A percentile compares a stretch with the other conserved stretches of the same genome.
These are phyloP conservation scores for Adansonia digitata DNA, from an alignment of 345 rosid species.

Conservation along the genomic window DNA sequence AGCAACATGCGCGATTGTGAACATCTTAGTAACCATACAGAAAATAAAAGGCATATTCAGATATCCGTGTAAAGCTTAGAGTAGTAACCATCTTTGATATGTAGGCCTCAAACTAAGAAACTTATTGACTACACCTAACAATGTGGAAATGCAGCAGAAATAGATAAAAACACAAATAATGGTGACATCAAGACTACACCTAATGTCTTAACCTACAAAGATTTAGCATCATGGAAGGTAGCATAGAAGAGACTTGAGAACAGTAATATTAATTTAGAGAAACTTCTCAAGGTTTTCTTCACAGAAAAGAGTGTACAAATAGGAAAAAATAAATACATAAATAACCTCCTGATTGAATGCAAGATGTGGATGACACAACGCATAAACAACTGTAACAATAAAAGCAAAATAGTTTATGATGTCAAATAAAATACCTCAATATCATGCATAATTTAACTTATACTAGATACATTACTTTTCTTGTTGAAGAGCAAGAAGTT, in stretches of 20 bases:
- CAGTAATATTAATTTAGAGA: not conserved
- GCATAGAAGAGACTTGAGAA: not conserved
- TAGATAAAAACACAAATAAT: not conserved
- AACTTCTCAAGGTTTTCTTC: not conserved
- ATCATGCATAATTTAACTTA: not conserved
- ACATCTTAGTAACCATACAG: not conserved
- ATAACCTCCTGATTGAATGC: not conserved
- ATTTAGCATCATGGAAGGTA: not conserved
- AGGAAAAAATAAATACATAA: not conserved
- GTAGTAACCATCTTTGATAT: not conserved
- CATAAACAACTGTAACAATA: not conserved
- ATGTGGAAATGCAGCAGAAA: not conserved
- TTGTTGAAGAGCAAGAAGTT: slow-evolving; percentile 78
- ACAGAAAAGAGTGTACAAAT: not conserved
- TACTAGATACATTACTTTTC: slow-evolving; percentile 52
- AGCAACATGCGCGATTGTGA: not conserved
- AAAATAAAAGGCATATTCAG: not conserved
- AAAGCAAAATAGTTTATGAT: not conserved
- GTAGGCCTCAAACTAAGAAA: not conserved
- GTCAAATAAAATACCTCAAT: not conserved
- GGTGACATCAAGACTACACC: not conserved
- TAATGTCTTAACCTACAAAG: not conserved
- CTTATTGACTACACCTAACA: not conserved
- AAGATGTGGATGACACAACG: not conserved
- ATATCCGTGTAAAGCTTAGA: not conserved